These are phyloP conservation scores for Prillingera fragicola DNA, from an alignment of 1,284 basidiomycete genomes.

Conservation along the genomic window DNA sequence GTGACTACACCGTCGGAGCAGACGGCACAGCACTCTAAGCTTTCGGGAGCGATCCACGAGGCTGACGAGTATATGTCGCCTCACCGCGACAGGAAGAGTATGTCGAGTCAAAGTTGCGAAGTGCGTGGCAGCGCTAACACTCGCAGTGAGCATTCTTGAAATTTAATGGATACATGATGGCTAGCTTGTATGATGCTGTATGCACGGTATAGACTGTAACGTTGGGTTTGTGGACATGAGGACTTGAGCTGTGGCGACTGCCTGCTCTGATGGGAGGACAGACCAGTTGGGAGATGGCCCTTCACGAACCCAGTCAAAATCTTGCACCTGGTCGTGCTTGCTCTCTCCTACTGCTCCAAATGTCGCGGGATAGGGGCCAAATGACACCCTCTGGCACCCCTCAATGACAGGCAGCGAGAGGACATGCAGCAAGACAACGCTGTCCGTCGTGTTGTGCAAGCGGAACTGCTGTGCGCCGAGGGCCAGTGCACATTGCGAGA, in stretches of 20 bases:
- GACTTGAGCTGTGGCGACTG: background rate
- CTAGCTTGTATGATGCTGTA: constrained; percentile 7
- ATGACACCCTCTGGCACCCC: constrained; percentile 57
- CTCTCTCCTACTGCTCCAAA: constrained; percentile 30
- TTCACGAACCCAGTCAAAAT: constrained; percentile 71
- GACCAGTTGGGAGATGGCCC: constrained; percentile 72
- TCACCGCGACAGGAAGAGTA: too few relatives aligned
- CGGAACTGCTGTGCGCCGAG: constrained; percentile 77
- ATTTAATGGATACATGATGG: constrained; percentile 7
- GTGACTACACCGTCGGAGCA: constrained; percentile 13
- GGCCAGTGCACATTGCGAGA: constrained; percentile 58
- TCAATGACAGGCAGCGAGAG: constrained; percentile 70
- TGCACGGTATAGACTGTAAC: constrained; percentile 5
- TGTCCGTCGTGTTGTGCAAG: constrained; percentile 62
- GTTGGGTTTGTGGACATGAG: background rate
- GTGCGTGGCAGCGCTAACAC: background rate
- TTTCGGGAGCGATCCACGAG: background rate
- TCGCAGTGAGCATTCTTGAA: constrained; percentile 15
- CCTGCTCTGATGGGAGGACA: constrained; percentile 18
- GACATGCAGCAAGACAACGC: constrained; percentile 61
- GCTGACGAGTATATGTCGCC: too few relatives aligned
- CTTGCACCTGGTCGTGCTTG: constrained; percentile 56
- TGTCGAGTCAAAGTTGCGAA: too few relatives aligned
- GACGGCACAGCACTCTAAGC: constrained; percentile 3
- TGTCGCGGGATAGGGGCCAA: constrained; percentile 57